Evolutionary conservation across 202 grass and related monocot genomes (phyloP).

Genomic region (Zizania palustris): DNA sequence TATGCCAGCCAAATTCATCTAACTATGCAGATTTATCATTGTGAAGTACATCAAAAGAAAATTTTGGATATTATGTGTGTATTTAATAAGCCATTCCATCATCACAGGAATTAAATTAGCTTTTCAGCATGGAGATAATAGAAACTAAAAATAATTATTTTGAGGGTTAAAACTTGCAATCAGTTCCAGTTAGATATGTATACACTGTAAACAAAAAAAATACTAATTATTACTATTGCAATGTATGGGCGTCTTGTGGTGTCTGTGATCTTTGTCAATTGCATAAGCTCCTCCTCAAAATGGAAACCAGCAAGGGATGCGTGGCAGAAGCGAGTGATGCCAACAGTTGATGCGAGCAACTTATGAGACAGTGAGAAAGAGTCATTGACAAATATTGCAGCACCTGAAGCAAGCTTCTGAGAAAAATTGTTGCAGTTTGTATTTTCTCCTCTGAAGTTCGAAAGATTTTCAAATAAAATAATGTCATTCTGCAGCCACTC

Average conservation of each 20-base stretch:
- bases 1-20: slow-evolving; percentile 11
- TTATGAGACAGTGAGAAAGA: slow-evolving; percentile 89
- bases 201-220: slow-evolving; percentile 39
- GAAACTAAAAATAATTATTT: slow-evolving; percentile 13
- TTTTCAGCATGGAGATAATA: slow-evolving; percentile 27
- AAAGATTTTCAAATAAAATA: slow-evolving; percentile 77
- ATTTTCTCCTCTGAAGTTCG: slow-evolving; percentile 81
- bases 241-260: slow-evolving; percentile 65
- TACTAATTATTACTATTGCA: slow-evolving; percentile 81
- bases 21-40: slow-evolving; percentile 6
- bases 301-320: slow-evolving; percentile 85
- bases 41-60: slow-evolving; percentile 25
- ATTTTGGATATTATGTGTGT: neutral
- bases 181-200: slow-evolving; percentile 15
- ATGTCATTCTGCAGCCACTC: slow-evolving; percentile 49
- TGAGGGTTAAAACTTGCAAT: slow-evolving; percentile 17
- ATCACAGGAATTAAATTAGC: slow-evolving; percentile 15
- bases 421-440: slow-evolving; percentile 74
- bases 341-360: slow-evolving; percentile 91
- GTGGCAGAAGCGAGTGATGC: slow-evolving; percentile 79
- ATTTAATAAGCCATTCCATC: slow-evolving; percentile 15
- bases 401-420: slow-evolving; percentile 69
- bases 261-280: slow-evolving; percentile 67
- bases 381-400: slow-evolving; percentile 76
- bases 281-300: slow-evolving; percentile 74